Conservation (phyloP, 345 rosid genomes). For the Linum tenue region DNA sequence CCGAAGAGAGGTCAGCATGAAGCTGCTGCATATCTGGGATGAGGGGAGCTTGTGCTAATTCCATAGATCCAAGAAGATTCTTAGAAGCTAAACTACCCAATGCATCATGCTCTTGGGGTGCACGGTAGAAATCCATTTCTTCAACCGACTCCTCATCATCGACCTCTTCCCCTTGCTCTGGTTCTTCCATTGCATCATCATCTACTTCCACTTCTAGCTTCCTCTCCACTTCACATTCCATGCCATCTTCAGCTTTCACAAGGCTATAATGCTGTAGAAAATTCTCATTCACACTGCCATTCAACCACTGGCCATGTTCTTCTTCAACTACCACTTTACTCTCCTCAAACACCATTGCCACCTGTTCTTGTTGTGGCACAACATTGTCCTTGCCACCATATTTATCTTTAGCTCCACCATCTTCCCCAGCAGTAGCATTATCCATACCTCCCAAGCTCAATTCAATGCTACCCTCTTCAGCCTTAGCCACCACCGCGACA, state of each 20-base stretch:
- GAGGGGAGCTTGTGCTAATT: conserved; percentile 40
- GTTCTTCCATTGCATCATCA: conserved; percentile 23
- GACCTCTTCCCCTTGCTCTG: conserved; percentile 22
- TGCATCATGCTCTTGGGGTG: conserved; percentile 27
- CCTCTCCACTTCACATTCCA: conserved; percentile 20
- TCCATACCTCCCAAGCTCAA: conserved; percentile 56
- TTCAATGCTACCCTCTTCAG: conserved; percentile 55
- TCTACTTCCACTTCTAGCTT: conserved; percentile 32
- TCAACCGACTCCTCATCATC: conserved; percentile 29
- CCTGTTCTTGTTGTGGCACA: conserved; percentile 7
- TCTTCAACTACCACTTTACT: conserved; percentile 26
- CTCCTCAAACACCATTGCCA: conserved; percentile 42
- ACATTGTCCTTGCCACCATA: conserved; percentile 9
- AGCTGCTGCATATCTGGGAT: conserved; percentile 40
- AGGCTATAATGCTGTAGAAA: conserved; percentile 39
- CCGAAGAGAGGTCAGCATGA: conserved; percentile 31
- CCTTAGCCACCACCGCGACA: conserved; percentile 16
- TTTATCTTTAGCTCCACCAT: conserved; percentile 14
- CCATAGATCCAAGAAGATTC: conserved; percentile 60
- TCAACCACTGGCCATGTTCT: conserved; percentile 31
- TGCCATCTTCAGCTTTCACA: conserved; percentile 9
- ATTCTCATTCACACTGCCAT: conserved; percentile 25
- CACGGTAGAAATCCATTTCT: conserved; percentile 36
- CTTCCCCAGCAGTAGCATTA: conserved; percentile 16
- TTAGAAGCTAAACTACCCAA: conserved; percentile 40